Evolutionary conservation across 768 basidiomycete species (phyloP).

Genomic region (Trametes elegans): DNA sequence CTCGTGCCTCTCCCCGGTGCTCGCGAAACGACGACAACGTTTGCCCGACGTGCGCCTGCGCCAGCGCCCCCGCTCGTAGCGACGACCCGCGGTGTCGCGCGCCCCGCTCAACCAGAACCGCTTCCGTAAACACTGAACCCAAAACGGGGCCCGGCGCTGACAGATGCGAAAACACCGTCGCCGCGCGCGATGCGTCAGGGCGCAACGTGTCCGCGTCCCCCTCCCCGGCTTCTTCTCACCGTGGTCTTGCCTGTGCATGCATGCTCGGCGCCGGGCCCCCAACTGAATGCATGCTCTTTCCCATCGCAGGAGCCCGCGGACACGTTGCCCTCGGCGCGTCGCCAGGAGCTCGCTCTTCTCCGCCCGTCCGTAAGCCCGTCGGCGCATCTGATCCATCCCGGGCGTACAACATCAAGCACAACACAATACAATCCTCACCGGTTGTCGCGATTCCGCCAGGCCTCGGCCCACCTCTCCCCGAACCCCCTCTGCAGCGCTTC

Average conservation of each 20-base stretch:
- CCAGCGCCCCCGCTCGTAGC: neutral
- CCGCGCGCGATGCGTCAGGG: slow-evolving; percentile 5
- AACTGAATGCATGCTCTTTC: neutral
- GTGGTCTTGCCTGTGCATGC: neutral
- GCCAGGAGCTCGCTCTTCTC: too few relatives aligned
- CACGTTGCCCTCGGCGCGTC: too few relatives aligned
- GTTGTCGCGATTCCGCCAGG: too few relatives aligned
- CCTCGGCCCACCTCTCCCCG: too few relatives aligned
- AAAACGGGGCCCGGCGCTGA: slow-evolving; percentile 6
- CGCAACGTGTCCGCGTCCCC: slow-evolving; percentile 17
- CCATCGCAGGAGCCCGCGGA: neutral
- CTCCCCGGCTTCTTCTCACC: slow-evolving; percentile 14
- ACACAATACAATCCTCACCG: too few relatives aligned
- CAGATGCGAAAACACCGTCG: slow-evolving; percentile 12
- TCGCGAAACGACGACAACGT: too few relatives aligned
- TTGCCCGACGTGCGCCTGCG: too few relatives aligned
- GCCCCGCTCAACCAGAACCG: neutral
- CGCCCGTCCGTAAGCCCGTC: too few relatives aligned
- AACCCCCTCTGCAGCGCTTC: too few relatives aligned
- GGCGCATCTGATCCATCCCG: too few relatives aligned
- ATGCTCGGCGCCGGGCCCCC: neutral
- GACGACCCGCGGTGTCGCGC: neutral
- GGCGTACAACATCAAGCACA: too few relatives aligned
- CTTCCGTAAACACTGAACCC: neutral
- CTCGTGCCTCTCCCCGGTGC: too few relatives aligned